Base-by-base conservation (phyloP, 345 rosid genomes). In the Carallia pectinifolia region DNA sequence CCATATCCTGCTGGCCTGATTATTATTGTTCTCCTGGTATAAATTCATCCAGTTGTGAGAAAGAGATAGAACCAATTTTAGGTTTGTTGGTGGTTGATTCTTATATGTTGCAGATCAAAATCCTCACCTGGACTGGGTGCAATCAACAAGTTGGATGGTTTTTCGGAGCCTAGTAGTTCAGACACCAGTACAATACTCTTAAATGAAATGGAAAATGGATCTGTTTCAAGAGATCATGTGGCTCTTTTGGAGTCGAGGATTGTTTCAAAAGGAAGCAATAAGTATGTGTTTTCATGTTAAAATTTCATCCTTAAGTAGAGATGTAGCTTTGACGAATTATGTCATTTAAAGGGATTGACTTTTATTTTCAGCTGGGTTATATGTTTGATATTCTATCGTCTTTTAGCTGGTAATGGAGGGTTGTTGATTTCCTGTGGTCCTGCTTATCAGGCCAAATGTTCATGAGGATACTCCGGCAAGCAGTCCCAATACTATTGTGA, bases 81-180 rank as follows among this genome's bases (percentile, higher is more conserved):
- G 50, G 50, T 44, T 44, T 44, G 17, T 44, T 44, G 50, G 50
- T 44, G 50, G 16, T 44, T 44, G 50, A 44, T 58, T 29, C 65
- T 70, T 52, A n/a, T 59, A 65, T 44, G 64, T 68, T 79, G 58
- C 90, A 95, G 99, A 74, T 84, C 89, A 36, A 92, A 90, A 74
- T 80, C 88, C 66, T 90, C 94, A 8, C 67, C 79, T 13, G 92
- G 89, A 69, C 75, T 71, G 75, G 53, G 73, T 81, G 93, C 90
- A 64, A 78, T 84, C 59, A 90, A 79, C 81, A 88, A 88, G 79
- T 74, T 88, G 72, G 87, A 82, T 75, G 60, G 84, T 83, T 64
- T 92, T 50, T 79, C 79, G 61, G 96, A 90, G 75, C 83, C 82
- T 71, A 79, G 85, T 54, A 81, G 85, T 85, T 86, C 96, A 79